Evolutionary conservation across 495 filamentous ascomycete genomes (phyloP), one percentile per base, ranked within the genome.

Genomic region (Penicillium herquei): DNA sequence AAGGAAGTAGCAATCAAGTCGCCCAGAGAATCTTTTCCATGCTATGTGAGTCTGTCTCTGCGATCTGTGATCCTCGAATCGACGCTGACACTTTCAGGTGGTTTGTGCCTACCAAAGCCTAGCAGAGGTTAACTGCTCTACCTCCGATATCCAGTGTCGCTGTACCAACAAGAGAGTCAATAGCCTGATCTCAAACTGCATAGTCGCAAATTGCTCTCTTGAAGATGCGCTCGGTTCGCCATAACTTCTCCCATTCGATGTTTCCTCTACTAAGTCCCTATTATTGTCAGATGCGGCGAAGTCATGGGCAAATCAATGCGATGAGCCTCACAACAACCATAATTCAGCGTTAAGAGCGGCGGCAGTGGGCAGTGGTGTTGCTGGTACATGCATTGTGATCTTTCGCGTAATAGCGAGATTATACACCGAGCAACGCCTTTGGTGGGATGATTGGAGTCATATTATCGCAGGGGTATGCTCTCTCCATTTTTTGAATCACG

Each of bases 361-460:
- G 10, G 48, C 48, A 7, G n/a, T 56, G 0, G 52, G 17, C 3
- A 43, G 52, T 16, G 39, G 32, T 3, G 33, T 49, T n/a, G 44
- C 42, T 6, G 30, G 37, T 13, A 21, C 55, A 14, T 16, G 51
- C 8, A 51, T 55, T 21, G 47, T 59, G 11, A n/a, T 16, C 3
- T 30, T 18, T 34, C 57, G 57, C 21, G 39, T 59, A 21, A 2
- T 55, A 3, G 18, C 57, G 18, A 55, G 57, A 16, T 26, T 49
- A 4, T 55, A 33, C 34, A 59, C 57, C 1, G 14, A 51, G 3
- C 49, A 43, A 14, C 32, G 26, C 43, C 50, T 59, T 18, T 59
- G 57, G 57, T 59, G 57, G 57, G 57, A 59, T 55, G 57, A 59
- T 35, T 59, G 57, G 52, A 37, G 46, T 31, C 52, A 59, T 18